phyloP scores from a whole-genome alignment of 2,329 filamentous ascomycete species.

The Botrytis porri region DNA sequence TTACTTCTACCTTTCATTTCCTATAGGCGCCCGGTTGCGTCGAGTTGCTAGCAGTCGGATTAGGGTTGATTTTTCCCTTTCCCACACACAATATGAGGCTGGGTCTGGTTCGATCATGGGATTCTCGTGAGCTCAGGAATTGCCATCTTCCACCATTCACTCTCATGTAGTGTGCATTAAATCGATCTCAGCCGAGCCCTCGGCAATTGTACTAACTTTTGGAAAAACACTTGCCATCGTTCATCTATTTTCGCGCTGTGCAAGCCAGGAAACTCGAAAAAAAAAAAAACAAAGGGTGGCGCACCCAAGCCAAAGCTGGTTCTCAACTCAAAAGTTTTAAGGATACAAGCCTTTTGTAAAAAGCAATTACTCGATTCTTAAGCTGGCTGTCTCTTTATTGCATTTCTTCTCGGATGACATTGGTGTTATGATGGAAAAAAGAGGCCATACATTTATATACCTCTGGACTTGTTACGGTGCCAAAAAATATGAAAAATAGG shows the following conservation, averaged over 20 bases:
- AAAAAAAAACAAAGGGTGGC: no score
- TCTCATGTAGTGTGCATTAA: not conserved
- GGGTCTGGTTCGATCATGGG: not conserved
- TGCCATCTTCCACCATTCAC: not conserved
- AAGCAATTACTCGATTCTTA: not conserved
- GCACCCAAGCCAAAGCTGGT: not conserved
- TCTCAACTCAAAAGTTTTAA: not conserved
- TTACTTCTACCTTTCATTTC: not conserved
- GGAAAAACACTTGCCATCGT: not conserved
- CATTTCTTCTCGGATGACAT: not conserved
- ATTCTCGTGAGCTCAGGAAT: not conserved
- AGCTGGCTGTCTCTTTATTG: not conserved
- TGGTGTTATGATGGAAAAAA: not conserved
- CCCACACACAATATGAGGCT: not conserved
- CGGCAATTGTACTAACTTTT: not conserved
- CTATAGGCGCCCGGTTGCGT: not conserved
- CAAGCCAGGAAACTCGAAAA: no score
- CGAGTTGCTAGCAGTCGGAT: not conserved
- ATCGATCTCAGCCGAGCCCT: not conserved
- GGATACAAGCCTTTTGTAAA: not conserved
- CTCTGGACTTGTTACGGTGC: not conserved
- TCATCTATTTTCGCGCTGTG: not conserved
- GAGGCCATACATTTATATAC: not conserved
- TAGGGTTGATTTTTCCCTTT: not conserved
- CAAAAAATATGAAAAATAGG: not conserved